These are phyloP conservation scores for Diplodia mutila DNA, from an alignment of 2,329 filamentous ascomycete species.

Conservation along the genomic window DNA sequence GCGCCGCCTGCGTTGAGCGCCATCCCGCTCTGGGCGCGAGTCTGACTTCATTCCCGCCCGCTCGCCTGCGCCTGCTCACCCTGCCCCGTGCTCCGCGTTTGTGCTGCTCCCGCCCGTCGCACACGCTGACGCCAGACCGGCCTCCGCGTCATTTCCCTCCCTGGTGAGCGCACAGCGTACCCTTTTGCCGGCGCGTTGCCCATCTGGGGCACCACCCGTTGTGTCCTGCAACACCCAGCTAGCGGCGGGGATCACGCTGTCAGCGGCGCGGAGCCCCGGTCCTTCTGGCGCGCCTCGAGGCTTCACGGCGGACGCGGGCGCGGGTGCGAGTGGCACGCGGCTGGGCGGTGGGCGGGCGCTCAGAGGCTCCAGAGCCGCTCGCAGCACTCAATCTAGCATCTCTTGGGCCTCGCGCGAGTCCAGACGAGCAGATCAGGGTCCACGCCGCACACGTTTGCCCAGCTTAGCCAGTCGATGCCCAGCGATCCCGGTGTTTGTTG, in stretches of 20 bases:
- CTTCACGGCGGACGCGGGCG: no score
- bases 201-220: no score
- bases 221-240: background rate
- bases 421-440: slow-evolving; percentile 15
- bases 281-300: no score
- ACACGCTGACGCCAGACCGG: background rate
- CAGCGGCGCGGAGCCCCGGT: background rate
- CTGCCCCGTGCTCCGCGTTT: background rate
- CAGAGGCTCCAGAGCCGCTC: background rate
- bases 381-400: background rate
- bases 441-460: background rate
- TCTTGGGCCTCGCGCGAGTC: no score
- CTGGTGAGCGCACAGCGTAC: background rate
- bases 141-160: background rate
- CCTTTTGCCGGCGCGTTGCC: background rate
- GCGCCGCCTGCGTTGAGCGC: no score
- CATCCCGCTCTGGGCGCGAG: no score
- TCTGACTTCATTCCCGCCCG: background rate
- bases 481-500: background rate
- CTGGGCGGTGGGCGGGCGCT: background rate
- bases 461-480: background rate
- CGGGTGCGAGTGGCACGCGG: background rate
- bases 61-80: slow-evolving; percentile 1
- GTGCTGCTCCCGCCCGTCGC: slow-evolving; percentile 2
- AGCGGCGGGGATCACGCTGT: background rate